Base-by-base conservation (phyloP, 306 rosid genomes). In the Trifolium repens region DNA sequence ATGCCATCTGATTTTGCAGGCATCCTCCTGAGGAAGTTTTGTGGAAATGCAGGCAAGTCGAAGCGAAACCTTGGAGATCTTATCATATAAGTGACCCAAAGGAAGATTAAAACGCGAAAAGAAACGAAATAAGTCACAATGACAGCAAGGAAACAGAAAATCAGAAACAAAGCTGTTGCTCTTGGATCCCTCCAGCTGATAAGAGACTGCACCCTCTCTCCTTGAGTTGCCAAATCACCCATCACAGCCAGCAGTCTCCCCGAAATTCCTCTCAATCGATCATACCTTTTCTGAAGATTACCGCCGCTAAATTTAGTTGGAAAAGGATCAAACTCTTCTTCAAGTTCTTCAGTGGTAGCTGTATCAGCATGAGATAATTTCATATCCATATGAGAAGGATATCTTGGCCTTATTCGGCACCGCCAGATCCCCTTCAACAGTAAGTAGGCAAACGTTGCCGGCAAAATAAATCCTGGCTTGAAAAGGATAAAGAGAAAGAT, bases 101-200 rank as follows among this genome's bases (percentile, higher is more conserved):
- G 0, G 17, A 76, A 7, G 7, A 84, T 0, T 11, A 79, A 2
- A 32, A 43, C 0, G 10, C 53, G 67, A 8, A 84, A 65, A 53
- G 84, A 43, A 74, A 61, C 14, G 8, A 81, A 4, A n/a, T 12
- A 82, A 46, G 85, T 76, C 6, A 62, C 76, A 44, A 79, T 67
- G 22, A 69, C 24, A 15, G 78, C 73, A 67, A 77, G 54, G 43
- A 76, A 59, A 66, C 88, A 83, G 58, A 80, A 78, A 43, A 70
- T 34, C 77, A 83, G 46, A 52, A 87, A 87, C 57, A 87, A 61
- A 10, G 72, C 30, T 6, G 86, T 84, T 10, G 85, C 90, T 65
- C 86, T 82, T 19, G 90, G 90, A 17, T 87, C 90, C 65, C 88
- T 79, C 90, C 88, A 84, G 13, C 81, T 82, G 22, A 84, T 35